Evolutionary conservation across 1,284 basidiomycete genomes (phyloP).

Genomic region (Leccinum insigne): DNA sequence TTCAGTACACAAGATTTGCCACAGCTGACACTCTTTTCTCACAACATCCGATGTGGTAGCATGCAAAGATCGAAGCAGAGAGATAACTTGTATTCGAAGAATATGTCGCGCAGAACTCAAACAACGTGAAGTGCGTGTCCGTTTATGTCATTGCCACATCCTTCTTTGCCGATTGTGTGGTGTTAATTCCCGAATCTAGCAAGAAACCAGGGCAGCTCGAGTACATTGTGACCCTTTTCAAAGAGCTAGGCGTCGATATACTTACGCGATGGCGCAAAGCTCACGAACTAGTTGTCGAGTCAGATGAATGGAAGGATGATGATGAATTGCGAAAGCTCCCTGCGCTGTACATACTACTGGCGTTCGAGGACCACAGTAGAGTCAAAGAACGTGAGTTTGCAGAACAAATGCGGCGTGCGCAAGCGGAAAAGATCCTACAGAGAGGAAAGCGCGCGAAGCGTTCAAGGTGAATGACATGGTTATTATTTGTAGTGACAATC

Average conservation of each 20-base stretch:
- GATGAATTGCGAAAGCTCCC: constrained; percentile 78
- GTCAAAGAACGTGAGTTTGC: constrained; percentile 88
- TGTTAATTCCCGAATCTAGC: constrained; percentile 42
- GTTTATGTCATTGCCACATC: constrained; percentile 1
- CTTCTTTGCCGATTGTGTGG: constrained; percentile 8
- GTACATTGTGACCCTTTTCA: constrained; percentile 66
- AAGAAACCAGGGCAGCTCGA: constrained; percentile 74
- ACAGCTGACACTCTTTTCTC: constrained; percentile 84
- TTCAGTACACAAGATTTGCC: constrained; percentile 85
- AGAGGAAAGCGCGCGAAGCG: constrained; percentile 85
- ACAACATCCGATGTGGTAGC: constrained; percentile 87
- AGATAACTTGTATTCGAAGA: constrained; percentile 87
- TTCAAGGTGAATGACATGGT: constrained; percentile 62
- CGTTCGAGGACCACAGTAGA: constrained; percentile 90
- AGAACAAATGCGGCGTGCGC: constrained; percentile 73
- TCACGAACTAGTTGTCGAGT: constrained; percentile 71
- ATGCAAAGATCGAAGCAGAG: constrained; percentile 82
- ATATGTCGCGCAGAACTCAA: constrained; percentile 78
- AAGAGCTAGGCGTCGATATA: constrained; percentile 83
- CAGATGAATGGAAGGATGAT: constrained; percentile 78
- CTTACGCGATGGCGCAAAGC: constrained; percentile 88
- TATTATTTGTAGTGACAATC: background rate
- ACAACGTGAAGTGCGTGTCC: constrained; percentile 71
- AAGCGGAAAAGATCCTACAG: constrained; percentile 80
- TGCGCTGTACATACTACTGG: constrained; percentile 84